Evolutionary conservation across 2,329 filamentous ascomycete species (phyloP).

Genomic region (Nigrospora osmanthi): DNA sequence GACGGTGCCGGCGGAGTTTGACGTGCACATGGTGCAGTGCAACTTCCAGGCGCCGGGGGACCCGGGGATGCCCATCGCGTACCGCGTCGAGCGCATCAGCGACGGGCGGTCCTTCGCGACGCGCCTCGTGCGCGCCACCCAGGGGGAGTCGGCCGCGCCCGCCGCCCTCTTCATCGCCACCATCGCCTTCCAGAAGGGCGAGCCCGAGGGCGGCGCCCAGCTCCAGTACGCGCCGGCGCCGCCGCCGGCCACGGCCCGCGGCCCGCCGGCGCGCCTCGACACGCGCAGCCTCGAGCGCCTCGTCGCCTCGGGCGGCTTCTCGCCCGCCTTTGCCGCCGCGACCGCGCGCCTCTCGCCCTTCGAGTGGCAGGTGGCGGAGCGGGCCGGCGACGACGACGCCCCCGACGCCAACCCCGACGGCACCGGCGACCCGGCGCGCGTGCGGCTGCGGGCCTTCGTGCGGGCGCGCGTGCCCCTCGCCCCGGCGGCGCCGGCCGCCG

Average conservation of each 20-base stretch:
- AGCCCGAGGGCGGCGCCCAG: neutral
- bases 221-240: neutral
- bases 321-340: neutral
- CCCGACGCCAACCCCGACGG: neutral
- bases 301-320: neutral
- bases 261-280: neutral
- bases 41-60: constrained; percentile 2
- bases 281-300: neutral
- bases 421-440: neutral
- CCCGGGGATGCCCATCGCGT: neutral
- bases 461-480: neutral
- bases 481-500: neutral
- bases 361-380: constrained; percentile 1
- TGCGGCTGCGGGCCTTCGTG: constrained; percentile 3
- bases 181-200: constrained; percentile 1
- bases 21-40: constrained; percentile 5
- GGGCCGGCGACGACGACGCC: neutral
- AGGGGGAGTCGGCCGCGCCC: neutral
- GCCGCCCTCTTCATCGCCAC: constrained; percentile 2
- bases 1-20: constrained; percentile 3
- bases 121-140: constrained; percentile 3
- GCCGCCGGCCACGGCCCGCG: neutral
- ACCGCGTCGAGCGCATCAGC: constrained; percentile 4
- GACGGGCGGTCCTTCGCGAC: constrained; percentile 4
- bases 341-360: neutral